A percentile compares a stretch with the other conserved stretches of the same genome.
Conservation (phyloP, 2,329 filamentous ascomycete genomes). For the Leptosphaerulina australis region DNA sequence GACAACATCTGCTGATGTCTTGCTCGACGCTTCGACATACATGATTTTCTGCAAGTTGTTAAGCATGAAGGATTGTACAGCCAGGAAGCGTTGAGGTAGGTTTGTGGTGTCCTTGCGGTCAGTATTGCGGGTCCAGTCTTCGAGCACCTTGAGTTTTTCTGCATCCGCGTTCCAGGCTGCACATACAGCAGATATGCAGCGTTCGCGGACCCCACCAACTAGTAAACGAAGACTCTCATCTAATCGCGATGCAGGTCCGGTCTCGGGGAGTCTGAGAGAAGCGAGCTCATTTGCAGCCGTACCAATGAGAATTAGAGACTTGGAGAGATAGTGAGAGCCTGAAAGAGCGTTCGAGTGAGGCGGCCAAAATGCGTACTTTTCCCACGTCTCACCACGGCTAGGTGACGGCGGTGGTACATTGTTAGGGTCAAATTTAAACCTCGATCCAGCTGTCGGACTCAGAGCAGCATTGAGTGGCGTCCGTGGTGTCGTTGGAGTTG, state of each 20-base stretch:
- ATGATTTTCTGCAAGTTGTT: conserved; percentile 92
- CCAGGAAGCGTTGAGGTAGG: conserved; percentile 84
- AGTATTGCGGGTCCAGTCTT: conserved; percentile 86
- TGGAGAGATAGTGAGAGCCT: conserved; percentile 87
- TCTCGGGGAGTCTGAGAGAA: conserved; percentile 70
- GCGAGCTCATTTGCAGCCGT: conserved; percentile 86
- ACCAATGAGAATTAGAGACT: conserved; percentile 81
- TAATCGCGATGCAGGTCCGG: conserved; percentile 54
- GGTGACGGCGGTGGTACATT: conserved; percentile 78
- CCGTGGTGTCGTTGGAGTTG: conserved; percentile 65
- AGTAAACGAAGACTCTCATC: conserved; percentile 76
- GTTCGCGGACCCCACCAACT: conserved; percentile 79
- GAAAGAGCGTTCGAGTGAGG: conserved; percentile 90
- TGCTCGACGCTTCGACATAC: conserved; percentile 85
- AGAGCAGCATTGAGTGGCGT: conserved; percentile 62
- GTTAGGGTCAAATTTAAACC: conserved; percentile 79
- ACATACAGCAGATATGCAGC: conserved; percentile 83
- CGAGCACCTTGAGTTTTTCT: conserved; percentile 87
- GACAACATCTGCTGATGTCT: conserved; percentile 79
- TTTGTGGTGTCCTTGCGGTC: conserved; percentile 87
- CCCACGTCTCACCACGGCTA: conserved; percentile 80
- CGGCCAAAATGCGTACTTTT: conserved; percentile 95
- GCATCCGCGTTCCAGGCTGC: conserved; percentile 93
- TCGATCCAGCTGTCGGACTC: conserved; percentile 67
- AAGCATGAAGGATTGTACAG: conserved; percentile 83